These are phyloP conservation scores for Sporothrix pseudoabietina DNA, from an alignment of 2,329 filamentous ascomycete genomes.

Conservation along the genomic window DNA sequence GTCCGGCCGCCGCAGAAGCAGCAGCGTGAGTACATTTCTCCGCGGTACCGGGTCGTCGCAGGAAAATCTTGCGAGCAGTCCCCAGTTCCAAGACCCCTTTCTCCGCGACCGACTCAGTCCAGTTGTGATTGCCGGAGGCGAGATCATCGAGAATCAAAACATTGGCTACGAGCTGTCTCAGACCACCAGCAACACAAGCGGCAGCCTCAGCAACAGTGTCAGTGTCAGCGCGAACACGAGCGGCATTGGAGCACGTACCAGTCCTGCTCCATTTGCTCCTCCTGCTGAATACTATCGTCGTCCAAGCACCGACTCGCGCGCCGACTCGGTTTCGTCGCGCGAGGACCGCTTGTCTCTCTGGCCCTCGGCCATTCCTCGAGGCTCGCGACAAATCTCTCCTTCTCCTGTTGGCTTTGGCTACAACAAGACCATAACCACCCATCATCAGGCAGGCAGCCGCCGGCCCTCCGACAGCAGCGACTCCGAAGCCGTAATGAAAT, in stretches of 20 bases:
- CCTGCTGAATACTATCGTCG: constrained; percentile 37
- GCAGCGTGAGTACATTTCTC: constrained; percentile 54
- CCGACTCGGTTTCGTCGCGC: constrained; percentile 46
- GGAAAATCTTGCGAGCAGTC: constrained; percentile 51
- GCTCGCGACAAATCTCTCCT: constrained; percentile 35
- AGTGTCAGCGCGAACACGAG: background rate
- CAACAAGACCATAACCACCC: background rate
- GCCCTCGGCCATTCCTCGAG: constrained; percentile 57
- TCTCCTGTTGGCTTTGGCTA: constrained; percentile 28
- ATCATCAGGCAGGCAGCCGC: constrained; percentile 28
- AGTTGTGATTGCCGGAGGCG: constrained; percentile 66
- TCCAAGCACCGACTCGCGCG: constrained; percentile 49
- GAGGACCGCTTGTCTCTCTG: constrained; percentile 53
- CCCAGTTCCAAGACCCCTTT: constrained; percentile 56
- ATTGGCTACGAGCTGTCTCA: constrained; percentile 51
- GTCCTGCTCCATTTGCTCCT: background rate
- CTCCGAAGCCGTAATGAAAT: constrained; percentile 54
- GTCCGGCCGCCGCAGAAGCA: constrained; percentile 63
- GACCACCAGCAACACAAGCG: constrained; percentile 51
- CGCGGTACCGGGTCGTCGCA: constrained; percentile 54
- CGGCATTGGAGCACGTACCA: background rate
- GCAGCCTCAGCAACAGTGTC: constrained; percentile 41
- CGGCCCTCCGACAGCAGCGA: constrained; percentile 60
- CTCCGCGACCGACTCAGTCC: constrained; percentile 64
- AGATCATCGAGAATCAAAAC: constrained; percentile 63